Evolutionary conservation across 1,139 yeast genomes (phyloP), one percentile per base, ranked within the genome.

Genomic region (Saccharomycopsis phalli): DNA sequence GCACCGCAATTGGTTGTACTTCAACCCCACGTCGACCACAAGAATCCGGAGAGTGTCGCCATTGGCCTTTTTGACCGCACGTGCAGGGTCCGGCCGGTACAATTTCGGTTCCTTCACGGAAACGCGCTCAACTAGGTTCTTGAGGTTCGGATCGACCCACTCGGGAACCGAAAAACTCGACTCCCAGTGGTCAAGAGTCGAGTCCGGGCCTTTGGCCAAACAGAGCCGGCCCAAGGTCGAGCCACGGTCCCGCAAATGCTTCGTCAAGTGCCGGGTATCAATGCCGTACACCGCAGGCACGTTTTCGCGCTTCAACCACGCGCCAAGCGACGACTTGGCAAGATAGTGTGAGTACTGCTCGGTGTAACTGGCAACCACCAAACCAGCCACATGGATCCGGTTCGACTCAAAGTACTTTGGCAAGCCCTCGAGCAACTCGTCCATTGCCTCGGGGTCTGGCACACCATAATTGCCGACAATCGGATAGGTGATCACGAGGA

Each of bases 401-500:
- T 69, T 75, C 46, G 95, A 83, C 67, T 93, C 99, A 57, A 93
- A 91, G 66, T 88, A 83, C 60, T 79, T 81, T 57, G 98, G 97
- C 50, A 93, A 63, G 41, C 74, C 71, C 37, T 82, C 76, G 45
- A 81, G 75, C 49, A 77, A 66, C 44, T 81, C 93, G 57, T 88
- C 96, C 63, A 66, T 66, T 54, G 76, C 67, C 42, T 74, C 66
- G 53, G 94, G 79, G 61, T 87, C 94, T 48, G 98, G 98, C 43
- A 91, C 98, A 76, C 99, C 99, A 62, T 93, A 93, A 69, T 93
- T 93, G 61, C 99, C 99, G 41, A 91, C 94, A 55, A 93, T 71
- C 21, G 99, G 98, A 62, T 78, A 88, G 45, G 99, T 93, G 62
- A 93, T 82, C 49, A 91, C 97, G 61, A 93, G 74, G 56, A 93